Evolutionary conservation across 2,329 filamentous ascomycete species (phyloP), one percentile per base, ranked within the genome.

Genomic region (Pseudogymnoascus sp.): DNA sequence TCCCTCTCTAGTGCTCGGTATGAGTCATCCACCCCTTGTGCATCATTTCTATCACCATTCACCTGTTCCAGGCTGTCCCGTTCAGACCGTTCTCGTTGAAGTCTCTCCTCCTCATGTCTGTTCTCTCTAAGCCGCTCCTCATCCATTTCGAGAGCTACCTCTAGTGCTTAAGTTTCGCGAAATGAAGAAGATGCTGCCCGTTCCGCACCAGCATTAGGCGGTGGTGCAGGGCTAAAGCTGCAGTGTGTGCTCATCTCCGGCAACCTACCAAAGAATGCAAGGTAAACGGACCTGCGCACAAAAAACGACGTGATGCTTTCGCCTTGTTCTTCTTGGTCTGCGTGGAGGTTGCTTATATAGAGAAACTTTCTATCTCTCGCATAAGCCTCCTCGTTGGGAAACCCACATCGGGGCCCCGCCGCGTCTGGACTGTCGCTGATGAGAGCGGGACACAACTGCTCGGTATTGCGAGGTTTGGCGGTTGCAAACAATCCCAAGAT

Each of bases 271-370:
- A 67, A 65, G 43, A 67, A 67, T 56, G 62, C 64, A 53, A 66
- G 33, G 41, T 67, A 68, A 11, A 65, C 59, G 4, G 60, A 67
- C 62, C 61, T 63, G 24, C 41, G 40, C 14, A 65, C 41, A 64
- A 68, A 68, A 60, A 65, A 64, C 8, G 64, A 66, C n/a, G 63
- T 66, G 40, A 67, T 63, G 14, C 63, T 33, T 11, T 63, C 43
- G 11, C 62, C 60, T 28, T 61, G 33, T 10, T 67, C 61, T 7
- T 63, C 12, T 11, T 35, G 7, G 14, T 63, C 35, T 22, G 61
- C 38, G 40, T 67, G 43, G 61, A 68, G 40, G 16, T 67, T 41
- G 38, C n/a, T 41, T n/a, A 38, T 38, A n/a, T 38, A 38, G 14
- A 38, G 35, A 38, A 38, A 38, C 14, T 3, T 38, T 38, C 14